These are phyloP conservation scores for Cichorium intybus DNA, from an alignment of 140 eudicot species.

Conservation along the genomic window DNA sequence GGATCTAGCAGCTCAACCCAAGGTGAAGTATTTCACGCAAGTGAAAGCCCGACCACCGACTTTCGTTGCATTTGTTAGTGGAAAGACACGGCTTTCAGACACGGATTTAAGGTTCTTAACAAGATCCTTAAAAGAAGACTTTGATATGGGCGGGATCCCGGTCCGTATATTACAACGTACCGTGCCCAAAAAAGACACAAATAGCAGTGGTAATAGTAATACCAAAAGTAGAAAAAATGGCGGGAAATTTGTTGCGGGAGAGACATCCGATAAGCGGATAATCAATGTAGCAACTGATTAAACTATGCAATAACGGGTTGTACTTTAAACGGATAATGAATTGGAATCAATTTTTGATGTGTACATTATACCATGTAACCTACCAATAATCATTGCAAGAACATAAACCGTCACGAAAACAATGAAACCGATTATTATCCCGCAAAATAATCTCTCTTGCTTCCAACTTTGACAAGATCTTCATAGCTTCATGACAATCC, in stretches of 20 bases:
- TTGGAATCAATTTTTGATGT: no score
- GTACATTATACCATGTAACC: no score
- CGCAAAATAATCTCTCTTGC: constrained; percentile 71
- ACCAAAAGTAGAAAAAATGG: constrained; percentile 27
- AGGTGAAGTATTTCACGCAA: constrained; percentile 87
- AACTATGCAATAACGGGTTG: not conserved
- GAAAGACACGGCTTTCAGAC: constrained; percentile 64
- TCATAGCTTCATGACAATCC: constrained; percentile 80
- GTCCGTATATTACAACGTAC: constrained; percentile 78
- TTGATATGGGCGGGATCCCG: constrained; percentile 89
- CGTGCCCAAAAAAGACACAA: constrained; percentile 22
- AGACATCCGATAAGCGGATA: constrained; percentile 58
- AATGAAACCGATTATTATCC: constrained; percentile 80
- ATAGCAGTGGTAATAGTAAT: constrained; percentile 13
- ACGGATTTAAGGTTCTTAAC: constrained; percentile 84
- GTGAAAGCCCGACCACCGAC: constrained; percentile 99
- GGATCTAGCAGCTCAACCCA: constrained; percentile 81
- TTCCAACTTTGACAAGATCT: constrained; percentile 65
- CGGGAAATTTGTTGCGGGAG: constrained; percentile 26
- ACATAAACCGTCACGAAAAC: constrained; percentile 52
- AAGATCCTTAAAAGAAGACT: constrained; percentile 87
- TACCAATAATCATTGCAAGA: constrained; percentile 88
- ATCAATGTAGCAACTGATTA: constrained; percentile 21
- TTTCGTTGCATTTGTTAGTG: constrained; percentile 85
- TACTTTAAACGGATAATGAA: not conserved